Evolutionary conservation across 139 green algal species (phyloP), one percentile per base, ranked within the genome.

Genomic region (Yamagishiella unicocca): DNA sequence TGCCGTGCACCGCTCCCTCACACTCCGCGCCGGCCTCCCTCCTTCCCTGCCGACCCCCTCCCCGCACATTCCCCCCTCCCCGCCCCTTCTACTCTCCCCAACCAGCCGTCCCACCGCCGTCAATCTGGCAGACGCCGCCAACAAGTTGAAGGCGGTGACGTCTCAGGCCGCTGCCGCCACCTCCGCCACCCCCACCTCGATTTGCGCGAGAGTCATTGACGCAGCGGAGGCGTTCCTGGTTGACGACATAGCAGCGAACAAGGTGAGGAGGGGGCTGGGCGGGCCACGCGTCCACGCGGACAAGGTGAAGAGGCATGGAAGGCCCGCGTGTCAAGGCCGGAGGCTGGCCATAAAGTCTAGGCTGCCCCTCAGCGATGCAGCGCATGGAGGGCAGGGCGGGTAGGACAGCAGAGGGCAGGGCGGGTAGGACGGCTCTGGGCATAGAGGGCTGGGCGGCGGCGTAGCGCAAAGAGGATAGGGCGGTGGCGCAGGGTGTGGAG

Each of bases 41-140:
- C 4, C 46, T 76, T 40, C 42, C 22, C 40, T 54, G 25, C 46
- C 45, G 27, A 19, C 27, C 14, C 73, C 73, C 66, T 31, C 31
- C 45, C 45, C 35, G 0, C 50, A 31, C n/a, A n/a, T n/a, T n/a
- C n/a, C n/a, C 2, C n/a, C 35, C 22, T 10, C 35, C 33, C 50
- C 14, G 31, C 50, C 76, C 37, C 33, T 50, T 17, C 54, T 35
- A 25, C 22, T 10, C 29, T 31, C n/a, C 6, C 73, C n/a, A n/a
- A n/a, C n/a, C 93, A 98, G 94, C 87, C 95, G 97, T 12, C 97
- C 97, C 5, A 99, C 97, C 0, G 97, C 97, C 3, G 97, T 99
- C 27, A 99, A 99, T 88, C 90, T 99, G 45, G 84, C 88, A 19
- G 94, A 98, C 62, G 96, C 97, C 9, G 93, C 92, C 1, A 64